These are phyloP conservation scores for Cordyceps javanica DNA, from an alignment of 2,329 filamentous ascomycete species.

Conservation along the genomic window DNA sequence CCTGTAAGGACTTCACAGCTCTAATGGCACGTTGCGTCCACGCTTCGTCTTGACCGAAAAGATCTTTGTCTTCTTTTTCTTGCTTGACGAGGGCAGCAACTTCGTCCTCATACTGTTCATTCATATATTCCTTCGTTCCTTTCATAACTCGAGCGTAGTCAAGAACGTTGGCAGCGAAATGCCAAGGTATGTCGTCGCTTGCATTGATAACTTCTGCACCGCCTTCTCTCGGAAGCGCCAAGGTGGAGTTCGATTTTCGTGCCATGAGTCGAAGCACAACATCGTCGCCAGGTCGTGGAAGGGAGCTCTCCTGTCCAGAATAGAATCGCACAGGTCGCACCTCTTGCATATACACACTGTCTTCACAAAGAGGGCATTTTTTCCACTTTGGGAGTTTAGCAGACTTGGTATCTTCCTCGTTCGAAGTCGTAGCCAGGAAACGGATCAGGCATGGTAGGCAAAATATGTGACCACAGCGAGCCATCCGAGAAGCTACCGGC, in stretches of 20 bases:
- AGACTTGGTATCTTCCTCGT: constrained; percentile 59
- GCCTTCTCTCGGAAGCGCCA: constrained; percentile 81
- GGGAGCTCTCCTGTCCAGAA: constrained; percentile 73
- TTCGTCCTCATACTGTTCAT: constrained; percentile 71
- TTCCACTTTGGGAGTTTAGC: constrained; percentile 77
- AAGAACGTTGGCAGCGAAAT: constrained; percentile 85
- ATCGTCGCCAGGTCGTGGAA: constrained; percentile 79
- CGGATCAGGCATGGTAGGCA: constrained; percentile 89
- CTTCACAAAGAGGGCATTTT: constrained; percentile 94
- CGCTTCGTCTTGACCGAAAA: constrained; percentile 88
- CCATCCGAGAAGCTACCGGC: constrained; percentile 92
- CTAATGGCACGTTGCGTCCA: constrained; percentile 83
- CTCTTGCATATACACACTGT: constrained; percentile 87
- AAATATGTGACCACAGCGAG: constrained; percentile 94
- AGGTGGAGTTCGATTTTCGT: constrained; percentile 70
- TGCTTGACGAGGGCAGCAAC: constrained; percentile 67
- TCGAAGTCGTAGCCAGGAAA: constrained; percentile 82
- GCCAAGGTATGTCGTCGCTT: constrained; percentile 83
- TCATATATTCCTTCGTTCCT: constrained; percentile 84
- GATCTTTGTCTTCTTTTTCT: constrained; percentile 80
- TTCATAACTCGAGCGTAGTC: constrained; percentile 97
- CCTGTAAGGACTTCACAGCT: constrained; percentile 67
- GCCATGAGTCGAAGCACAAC: constrained; percentile 84
- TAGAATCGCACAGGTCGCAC: constrained; percentile 88
- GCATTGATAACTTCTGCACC: constrained; percentile 61